Percentiles rank a stretch among this genome's conserved stretches.
Evolutionary conservation across 495 filamentous ascomycete species (phyloP).

Genomic region (Penicillium mononematosum): DNA sequence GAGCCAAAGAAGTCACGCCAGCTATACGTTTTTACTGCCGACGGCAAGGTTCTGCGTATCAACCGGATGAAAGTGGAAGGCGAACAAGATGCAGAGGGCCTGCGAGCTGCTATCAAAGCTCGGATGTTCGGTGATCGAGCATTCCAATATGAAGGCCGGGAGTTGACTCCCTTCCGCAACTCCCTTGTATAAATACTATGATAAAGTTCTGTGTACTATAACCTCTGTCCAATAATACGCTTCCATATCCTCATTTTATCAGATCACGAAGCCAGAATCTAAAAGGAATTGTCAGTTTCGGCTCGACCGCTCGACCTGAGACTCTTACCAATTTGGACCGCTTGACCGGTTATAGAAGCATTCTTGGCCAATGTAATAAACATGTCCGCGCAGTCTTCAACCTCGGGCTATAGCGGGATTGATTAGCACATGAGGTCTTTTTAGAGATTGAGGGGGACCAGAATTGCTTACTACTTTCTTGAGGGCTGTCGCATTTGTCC

Average conservation of each 20-base stretch:
- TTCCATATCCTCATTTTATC: constrained; percentile 20
- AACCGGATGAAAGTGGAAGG: constrained; percentile 48
- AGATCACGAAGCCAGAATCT: constrained; percentile 42
- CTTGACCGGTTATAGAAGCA: constrained; percentile 56
- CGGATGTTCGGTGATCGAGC: constrained; percentile 40
- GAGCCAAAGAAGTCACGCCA: constrained; percentile 30
- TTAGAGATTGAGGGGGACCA: not conserved
- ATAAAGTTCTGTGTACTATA: constrained; percentile 9
- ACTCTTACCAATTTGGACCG: constrained; percentile 51
- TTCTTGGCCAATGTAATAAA: constrained; percentile 56
- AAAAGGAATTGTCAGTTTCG: constrained; percentile 9
- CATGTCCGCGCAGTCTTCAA: constrained; percentile 56
- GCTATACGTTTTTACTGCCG: constrained; percentile 41
- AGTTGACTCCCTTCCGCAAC: constrained; percentile 42
- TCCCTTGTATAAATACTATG: constrained; percentile 29
- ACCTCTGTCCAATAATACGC: constrained; percentile 23
- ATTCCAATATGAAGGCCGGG: constrained; percentile 25
- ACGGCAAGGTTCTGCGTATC: constrained; percentile 40
- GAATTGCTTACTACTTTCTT: constrained; percentile 41
- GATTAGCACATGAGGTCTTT: constrained; percentile 13
- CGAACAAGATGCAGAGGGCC: constrained; percentile 35
- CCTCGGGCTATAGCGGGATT: constrained; percentile 40
- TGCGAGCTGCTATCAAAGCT: constrained; percentile 44
- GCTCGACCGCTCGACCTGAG: not conserved
- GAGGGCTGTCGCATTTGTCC: constrained; percentile 39